A percentile compares a stretch with the other conserved stretches of the same genome.
phyloP scores from a whole-genome alignment of 805 yeast genomes.

The Yarrowia sp. region DNA sequence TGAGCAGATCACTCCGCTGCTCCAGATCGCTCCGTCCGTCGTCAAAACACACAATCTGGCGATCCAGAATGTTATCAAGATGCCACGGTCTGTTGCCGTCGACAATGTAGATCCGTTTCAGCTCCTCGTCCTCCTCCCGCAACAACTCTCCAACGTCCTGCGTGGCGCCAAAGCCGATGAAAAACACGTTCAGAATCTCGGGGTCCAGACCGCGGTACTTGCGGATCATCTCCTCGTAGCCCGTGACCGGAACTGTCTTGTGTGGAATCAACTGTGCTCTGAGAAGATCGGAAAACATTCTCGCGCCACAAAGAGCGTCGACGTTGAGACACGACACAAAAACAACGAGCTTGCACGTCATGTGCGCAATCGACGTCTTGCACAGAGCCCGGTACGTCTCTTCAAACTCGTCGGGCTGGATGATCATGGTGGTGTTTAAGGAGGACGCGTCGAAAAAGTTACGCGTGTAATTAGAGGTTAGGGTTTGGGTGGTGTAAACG shows the following conservation, averaged over 20 bases:
- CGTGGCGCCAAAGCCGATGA: conserved; percentile 93
- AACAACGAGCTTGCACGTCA: conserved; percentile 84
- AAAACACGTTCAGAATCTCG: conserved; percentile 70
- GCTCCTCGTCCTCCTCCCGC: conserved; percentile 35
- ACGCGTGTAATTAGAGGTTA: conserved; percentile 18
- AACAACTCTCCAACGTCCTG: conserved; percentile 70
- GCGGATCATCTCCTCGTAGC: conserved; percentile 68
- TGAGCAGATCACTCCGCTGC: not conserved
- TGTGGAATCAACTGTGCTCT: conserved; percentile 81
- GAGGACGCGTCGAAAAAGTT: not conserved
- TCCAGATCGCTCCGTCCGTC: conserved; percentile 56
- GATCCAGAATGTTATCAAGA: conserved; percentile 80
- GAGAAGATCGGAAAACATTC: conserved; percentile 65
- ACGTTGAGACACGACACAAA: conserved; percentile 88
- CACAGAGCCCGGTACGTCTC: conserved; percentile 66
- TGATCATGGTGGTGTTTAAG: conserved; percentile 57
- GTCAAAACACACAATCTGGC: conserved; percentile 72
- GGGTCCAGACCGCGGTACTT: conserved; percentile 66
- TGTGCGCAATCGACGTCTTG: conserved; percentile 75
- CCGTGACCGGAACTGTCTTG: conserved; percentile 89
- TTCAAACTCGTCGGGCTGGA: conserved; percentile 66
- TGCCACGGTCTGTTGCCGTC: conserved; percentile 98
- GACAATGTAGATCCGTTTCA: conserved; percentile 68
- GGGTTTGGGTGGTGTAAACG: too few species aligned
- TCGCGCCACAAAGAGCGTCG: conserved; percentile 88